Evolutionary conservation across 2,329 filamentous ascomycete genomes (phyloP).

Genomic region (Spiromastix sp.): DNA sequence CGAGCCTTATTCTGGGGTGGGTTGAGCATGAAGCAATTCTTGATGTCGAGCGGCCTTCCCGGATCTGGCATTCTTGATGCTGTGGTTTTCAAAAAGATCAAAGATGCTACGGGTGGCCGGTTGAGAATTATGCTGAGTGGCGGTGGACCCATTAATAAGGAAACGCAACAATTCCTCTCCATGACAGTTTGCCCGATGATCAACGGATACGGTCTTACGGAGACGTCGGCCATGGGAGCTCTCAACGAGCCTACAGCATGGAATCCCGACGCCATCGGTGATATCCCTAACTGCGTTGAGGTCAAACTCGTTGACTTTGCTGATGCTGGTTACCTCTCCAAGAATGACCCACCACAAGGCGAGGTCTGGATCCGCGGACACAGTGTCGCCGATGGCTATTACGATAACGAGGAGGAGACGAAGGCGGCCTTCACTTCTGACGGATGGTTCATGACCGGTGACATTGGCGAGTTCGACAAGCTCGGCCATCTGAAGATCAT

Average conservation of each 20-base stretch:
- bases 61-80: slow-evolving; percentile 60
- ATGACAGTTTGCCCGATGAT: slow-evolving; percentile 93
- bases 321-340: slow-evolving; percentile 83
- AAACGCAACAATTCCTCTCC: slow-evolving; percentile 83
- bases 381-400: slow-evolving; percentile 74
- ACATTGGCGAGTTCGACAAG: slow-evolving; percentile 78
- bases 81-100: slow-evolving; percentile 85
- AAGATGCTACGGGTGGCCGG: slow-evolving; percentile 76
- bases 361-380: slow-evolving; percentile 77
- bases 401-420: slow-evolving; percentile 82
- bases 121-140: slow-evolving; percentile 90
- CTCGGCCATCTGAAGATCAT: slow-evolving; percentile 85
- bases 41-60: slow-evolving; percentile 44
- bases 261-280: slow-evolving; percentile 56
- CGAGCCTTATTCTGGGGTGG: slow-evolving; percentile 70
- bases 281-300: slow-evolving; percentile 57
- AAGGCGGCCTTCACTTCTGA: slow-evolving; percentile 69
- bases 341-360: slow-evolving; percentile 84
- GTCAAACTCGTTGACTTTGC: slow-evolving; percentile 77
- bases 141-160: slow-evolving; percentile 77
- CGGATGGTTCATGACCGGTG: slow-evolving; percentile 95
- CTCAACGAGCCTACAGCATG: slow-evolving; percentile 61
- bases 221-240: slow-evolving; percentile 62
- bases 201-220: slow-evolving; percentile 84
- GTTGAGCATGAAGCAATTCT: slow-evolving; percentile 50